Base-by-base conservation (phyloP, 805 yeast genomes). In the Babjeviella inositovora region DNA sequence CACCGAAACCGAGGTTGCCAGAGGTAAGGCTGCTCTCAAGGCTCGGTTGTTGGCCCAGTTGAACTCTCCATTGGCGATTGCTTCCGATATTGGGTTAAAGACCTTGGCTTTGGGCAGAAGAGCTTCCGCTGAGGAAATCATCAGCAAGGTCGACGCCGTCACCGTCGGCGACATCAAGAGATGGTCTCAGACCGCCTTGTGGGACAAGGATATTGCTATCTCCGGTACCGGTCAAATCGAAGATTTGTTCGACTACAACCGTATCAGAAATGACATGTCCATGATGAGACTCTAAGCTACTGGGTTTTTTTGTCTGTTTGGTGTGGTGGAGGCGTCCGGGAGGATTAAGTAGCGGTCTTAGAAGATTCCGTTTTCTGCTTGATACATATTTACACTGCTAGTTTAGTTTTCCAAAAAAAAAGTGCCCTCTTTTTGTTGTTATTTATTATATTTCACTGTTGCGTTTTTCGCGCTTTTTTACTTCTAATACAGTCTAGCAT, bases 221-320 rank as follows among this genome's bases (percentile, higher is more conserved):
- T 63, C 87, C 29, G 90, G 77, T 52, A 67, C 79, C 33, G 93
- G 93, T 53, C 79, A 73, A 58, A 76, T 75, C 56, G 93, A 79
- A 64, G 81, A 61, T 35, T 59, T 79, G 53, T 59, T 77, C 47
- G 93, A 79, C 52, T 79, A 79, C 70, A 62, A 58, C 68, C 73
- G 87, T 70, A 57, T 70, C 50, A 75, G 93, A 73, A 74, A 72
- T 55, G 85, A 75, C 43, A 79, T 80, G 84, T 68, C 90, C 42
- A 67, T 75, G 80, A 61, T 76, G 72, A 77, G 92, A 75, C n/a
- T n/a, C n/a, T n/a, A n/a, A 55, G 60, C 57, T 56, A 53, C 42
- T 16, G 9, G 18, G 18, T n/a, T n/a, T n/a, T n/a, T n/a, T n/a
- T n/a, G n/a, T n/a, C n/a, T n/a, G n/a, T n/a, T n/a, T n/a, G n/a